Evolutionary conservation across 2,329 filamentous ascomycete species (phyloP), one percentile per base, ranked within the genome.

Genomic region (Ceratocystis variospora): DNA sequence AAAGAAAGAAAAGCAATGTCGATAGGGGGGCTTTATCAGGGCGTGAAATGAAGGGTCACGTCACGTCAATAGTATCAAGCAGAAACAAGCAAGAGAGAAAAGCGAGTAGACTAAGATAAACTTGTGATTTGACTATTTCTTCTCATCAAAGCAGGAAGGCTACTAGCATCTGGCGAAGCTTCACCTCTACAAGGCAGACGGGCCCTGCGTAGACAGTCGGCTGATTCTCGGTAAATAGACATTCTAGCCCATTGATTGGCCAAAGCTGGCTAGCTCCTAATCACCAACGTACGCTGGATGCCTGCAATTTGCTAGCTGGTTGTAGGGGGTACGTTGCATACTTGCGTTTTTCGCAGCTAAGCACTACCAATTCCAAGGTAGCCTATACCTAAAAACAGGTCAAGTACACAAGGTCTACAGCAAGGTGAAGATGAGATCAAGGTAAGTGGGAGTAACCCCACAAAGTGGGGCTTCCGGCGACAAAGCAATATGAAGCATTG

Each of bases 131-230:
- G 55, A 33, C 28, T 37, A 59, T 37, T 57, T 37, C 45, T 25
- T 57, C 15, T 22, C 22, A n/a, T 22, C 55, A 45, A 31, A 53
- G 37, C 37, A 41, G 19, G n/a, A 66, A 53, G 61, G 62, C 61
- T 67, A 53, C 65, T 64, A 64, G 10, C 28, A 44, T 62, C 19
- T 44, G 37, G 59, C 31, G 41, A 61, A 66, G 57, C 63, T 67
- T 66, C 37, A 44, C 46, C 33, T 8, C 28, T 48, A 22, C 50
- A 68, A 64, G 55, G 66, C 53, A 64, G 61, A 61, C 68, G 68
- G 68, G 37, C 37, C 66, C 57, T 66, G 65, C 55, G 63, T 68
- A 64, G 70, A 70, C 62, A 68, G 68, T 31, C 66, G 66, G 66
- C 48, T 68, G 50, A 68, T 66, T 22, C 19, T 62, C 61, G 64